Base-by-base conservation (phyloP, 1,284 basidiomycete species). In the Trichosporon faecale region DNA sequence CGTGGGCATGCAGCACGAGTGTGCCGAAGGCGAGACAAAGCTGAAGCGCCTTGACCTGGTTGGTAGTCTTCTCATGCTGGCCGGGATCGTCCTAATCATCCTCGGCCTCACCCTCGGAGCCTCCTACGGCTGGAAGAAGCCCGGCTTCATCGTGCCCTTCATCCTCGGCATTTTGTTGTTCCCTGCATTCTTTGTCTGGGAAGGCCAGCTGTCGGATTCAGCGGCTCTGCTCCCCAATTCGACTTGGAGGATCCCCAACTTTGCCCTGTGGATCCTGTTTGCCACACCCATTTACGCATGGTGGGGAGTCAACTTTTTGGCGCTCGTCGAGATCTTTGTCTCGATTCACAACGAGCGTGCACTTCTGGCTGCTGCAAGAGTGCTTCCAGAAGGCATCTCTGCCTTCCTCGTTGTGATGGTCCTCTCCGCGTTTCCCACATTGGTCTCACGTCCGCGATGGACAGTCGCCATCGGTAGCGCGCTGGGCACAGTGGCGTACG, bases 101-200 rank as follows among this genome's bases (percentile, higher is more conserved):
- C 79, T 82, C 64, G 78, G 78, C 55, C 75, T 83, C 7, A 83
- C 82, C 12, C 74, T 80, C 25, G 81, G 80, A 60, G 79, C 80
- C 1, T 74, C 76, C 0, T 75, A 79, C 72, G 82, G 79, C 4
- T 83, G 74, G 72, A 76, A 73, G 65, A 82, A 68, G n/a, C 73
- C 80, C 2, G 66, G 70, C 5, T 83, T 83, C 78, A 76, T 83
- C 69, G 80, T 78, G 0, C 82, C 82, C 11, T 80, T 83, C 75
- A 72, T 84, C 16, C 73, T 83, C 23, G 74, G 77, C 66, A 16
- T 57, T 12, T 70, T 77, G 27, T 66, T 83, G 65, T 80, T 78
- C 55, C 69, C 78, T 31, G 69, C 72, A 49, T 79, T 76, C 69
- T 79, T 79, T 71, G 52, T 78, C 60, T 80, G 76, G 76, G 78